Base-by-base conservation (phyloP, 441 rosid genomes). In the Syzygium malaccense region DNA sequence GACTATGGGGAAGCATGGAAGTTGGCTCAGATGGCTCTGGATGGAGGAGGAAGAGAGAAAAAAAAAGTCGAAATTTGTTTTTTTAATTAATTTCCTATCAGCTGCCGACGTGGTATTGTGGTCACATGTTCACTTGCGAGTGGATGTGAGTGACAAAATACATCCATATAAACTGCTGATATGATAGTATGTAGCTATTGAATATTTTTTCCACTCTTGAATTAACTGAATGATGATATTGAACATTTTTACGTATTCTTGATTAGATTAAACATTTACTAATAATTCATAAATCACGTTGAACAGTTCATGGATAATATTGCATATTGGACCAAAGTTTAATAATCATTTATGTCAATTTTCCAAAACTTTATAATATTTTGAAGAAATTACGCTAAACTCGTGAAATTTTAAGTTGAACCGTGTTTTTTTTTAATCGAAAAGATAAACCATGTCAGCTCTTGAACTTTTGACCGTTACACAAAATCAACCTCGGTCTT, bases 151-250 rank as follows among this genome's bases (percentile, higher is more conserved):
- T 33, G 48, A 11, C 37, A 33, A 20, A 71, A 20, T 37, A 10
- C 28, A 2, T 20, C 28, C 28, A 6, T 15, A 12, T 8, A 4
- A 20, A 23, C 20, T 55, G 57, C 3, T 55, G 57, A 55, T 55
- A 19, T 23, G 10, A 5, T 33, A 33, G 2, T 68, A 66, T 66
- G 45, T 4, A 32, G 4, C 41, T 26, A 37, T 2, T 5, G 7
- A 32, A 32, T 66, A 17, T 66, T 17, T 68, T 66, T 33, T 68
- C 7, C 5, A 10, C 2, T 33, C 79, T 20, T 9, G 41, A 64
- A 64, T 64, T 0, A 66, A 66, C 0, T 1, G 7, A 2, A 66
- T 0, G 5, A 30, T 17, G 15, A 8, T 1, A 1, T 66, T 66
- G 0, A 32, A 32, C 1, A 32, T 0, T 66, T 66, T 66, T 1